phyloP scores from a whole-genome alignment of 2,329 filamentous ascomycete genomes.

The Zelopaecilomyces penicillatus region DNA sequence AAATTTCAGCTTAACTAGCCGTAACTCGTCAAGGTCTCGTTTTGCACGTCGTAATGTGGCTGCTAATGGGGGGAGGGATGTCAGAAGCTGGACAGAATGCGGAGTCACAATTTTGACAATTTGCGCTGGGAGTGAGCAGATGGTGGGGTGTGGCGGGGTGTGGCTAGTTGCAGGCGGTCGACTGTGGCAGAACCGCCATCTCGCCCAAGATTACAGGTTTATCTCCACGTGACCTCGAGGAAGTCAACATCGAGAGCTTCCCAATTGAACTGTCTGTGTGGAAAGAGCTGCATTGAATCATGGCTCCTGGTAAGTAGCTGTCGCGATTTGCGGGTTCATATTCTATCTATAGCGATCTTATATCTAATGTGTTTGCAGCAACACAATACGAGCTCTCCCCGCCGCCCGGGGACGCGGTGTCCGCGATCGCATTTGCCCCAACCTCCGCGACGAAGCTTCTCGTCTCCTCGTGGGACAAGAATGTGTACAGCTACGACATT shows the following conservation, averaged over 20 bases:
- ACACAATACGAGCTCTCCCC: conserved; percentile 76
- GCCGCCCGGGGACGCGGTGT: conserved; percentile 80
- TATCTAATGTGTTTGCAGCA: conserved; percentile 31
- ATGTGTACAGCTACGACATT: conserved; percentile 83
- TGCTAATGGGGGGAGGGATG: neutral
- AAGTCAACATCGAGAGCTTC: conserved; percentile 27
- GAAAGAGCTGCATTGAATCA: conserved; percentile 16
- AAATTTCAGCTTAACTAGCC: conserved; percentile 1
- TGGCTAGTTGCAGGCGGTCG: conserved; percentile 24
- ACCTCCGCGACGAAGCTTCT: conserved; percentile 65
- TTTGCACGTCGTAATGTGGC: neutral
- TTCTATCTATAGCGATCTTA: neutral
- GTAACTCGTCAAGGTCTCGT: neutral
- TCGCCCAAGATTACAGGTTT: conserved; percentile 9
- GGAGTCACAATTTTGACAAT: conserved; percentile 39
- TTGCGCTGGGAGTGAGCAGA: conserved; percentile 24
- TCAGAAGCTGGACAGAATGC: conserved; percentile 14
- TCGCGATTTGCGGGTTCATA: neutral
- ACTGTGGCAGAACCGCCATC: conserved; percentile 1
- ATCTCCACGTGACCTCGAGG: conserved; percentile 27
- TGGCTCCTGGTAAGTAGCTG: conserved; percentile 33
- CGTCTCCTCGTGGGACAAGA: conserved; percentile 92
- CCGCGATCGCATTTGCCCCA: conserved; percentile 77
- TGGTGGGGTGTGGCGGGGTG: conserved; percentile 35
- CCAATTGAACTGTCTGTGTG: conserved; percentile 7